These are phyloP conservation scores for Mycena haematopus DNA, from an alignment of 768 basidiomycete genomes.

Conservation along the genomic window DNA sequence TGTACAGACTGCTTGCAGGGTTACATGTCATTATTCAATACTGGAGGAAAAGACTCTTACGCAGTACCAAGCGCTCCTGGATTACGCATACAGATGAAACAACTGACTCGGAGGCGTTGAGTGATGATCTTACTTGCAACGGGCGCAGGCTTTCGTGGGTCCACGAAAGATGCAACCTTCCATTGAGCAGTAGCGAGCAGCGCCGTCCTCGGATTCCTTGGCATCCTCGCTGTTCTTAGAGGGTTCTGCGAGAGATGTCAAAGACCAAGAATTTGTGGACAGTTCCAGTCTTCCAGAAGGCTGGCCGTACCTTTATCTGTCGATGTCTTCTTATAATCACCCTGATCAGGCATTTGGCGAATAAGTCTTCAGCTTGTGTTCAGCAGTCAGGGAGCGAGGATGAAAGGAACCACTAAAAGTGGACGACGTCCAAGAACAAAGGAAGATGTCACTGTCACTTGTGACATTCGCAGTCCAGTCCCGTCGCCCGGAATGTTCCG, in stretches of 20 bases:
- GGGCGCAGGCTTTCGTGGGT: slow-evolving; percentile 14
- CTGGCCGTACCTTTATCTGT: slow-evolving; percentile 12
- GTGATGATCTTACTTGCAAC: slow-evolving; percentile 16
- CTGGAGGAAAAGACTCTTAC: slow-evolving; percentile 13
- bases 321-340: slow-evolving; percentile 15
- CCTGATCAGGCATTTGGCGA: slow-evolving; percentile 15
- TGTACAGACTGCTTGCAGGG: slow-evolving; percentile 13
- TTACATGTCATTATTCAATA: slow-evolving; percentile 18
- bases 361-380: no score
- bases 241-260: slow-evolving; percentile 16
- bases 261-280: slow-evolving; percentile 10
- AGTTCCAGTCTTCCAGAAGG: slow-evolving; percentile 12
- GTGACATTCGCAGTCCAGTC: no score
- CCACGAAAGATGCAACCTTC: slow-evolving; percentile 11
- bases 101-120: neutral
- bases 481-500: no score
- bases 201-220: slow-evolving; percentile 15
- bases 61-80: slow-evolving; percentile 17
- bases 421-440: slow-evolving; percentile 7
- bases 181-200: slow-evolving; percentile 7
- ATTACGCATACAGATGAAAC: slow-evolving; percentile 13
- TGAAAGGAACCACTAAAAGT: slow-evolving; percentile 13
- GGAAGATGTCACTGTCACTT: no score
- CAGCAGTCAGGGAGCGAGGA: slow-evolving; percentile 16
- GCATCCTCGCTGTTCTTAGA: slow-evolving; percentile 16